Evolutionary conservation across 768 basidiomycete genomes (phyloP), one percentile per base, ranked within the genome.

Genomic region (Collybia sp.): DNA sequence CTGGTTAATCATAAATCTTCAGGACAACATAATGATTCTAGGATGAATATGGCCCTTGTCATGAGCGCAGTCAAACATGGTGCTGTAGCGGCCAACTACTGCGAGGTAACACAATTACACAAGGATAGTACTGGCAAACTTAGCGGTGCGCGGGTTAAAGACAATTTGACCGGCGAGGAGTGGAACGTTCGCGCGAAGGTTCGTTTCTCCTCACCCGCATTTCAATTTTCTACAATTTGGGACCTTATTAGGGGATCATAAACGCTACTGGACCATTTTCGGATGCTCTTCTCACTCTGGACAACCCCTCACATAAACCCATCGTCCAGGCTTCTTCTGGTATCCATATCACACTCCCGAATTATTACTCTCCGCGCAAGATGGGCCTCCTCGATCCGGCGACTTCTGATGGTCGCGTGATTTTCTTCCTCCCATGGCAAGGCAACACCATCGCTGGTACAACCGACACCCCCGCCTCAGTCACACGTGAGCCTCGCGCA

Each of bases 381-480:
- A 96, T 98, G 89, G 95, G 96, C 37, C 77, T 98, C 4, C 77
- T 98, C 38, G 96, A 98, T 64, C 96, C 95, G 1, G 76, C 91
- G 2, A 96, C 96, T 3, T 92, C 89, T 0, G 95, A 99, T 53
- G 95, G 95, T 0, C 86, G 95, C 19, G 94, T 99, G 45, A 95
- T 99, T 60, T 99, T 97, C 77, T 96, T 99, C 79, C 79, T 99
- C 9, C 95, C 95, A 0, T 99, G 96, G 95, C 86, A 97, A 67
- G 95, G 95, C 8, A 92, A 87, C 70, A 93, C 93, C 34, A 93
- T 99, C 51, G 95, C 95, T 1, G 95, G 95, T 18, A 97, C 96
- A 2, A 99, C 95, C 6, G 95, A 99, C 63, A 76, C 88, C 0
- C 85, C 87, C 0, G 82, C 87, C 2, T 59, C 67, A 1, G 87